Evolutionary conservation across 148 eudicot genomes (phyloP), one percentile per base, ranked within the genome.

Genomic region (Cornus florida): DNA sequence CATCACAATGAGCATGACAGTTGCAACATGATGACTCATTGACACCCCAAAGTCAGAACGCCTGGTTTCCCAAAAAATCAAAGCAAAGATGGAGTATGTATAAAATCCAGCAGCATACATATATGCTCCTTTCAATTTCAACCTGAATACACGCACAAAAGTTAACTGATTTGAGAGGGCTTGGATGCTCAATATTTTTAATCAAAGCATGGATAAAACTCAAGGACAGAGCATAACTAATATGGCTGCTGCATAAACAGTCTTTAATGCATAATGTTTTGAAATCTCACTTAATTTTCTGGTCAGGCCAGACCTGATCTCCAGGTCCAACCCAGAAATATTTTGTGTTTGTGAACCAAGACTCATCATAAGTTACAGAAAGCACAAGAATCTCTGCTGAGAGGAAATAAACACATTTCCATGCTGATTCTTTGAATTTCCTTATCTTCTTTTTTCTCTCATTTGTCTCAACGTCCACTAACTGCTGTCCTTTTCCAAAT

Each of bases 341-440:
- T 78, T 73, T 87, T 6, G 98, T 90, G 65, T 89, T 75, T 50
- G 87, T 90, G 83, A 92, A 92, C 97, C 97, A 94, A 80, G 98
- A 95, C 77, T 94, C 98, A 43, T 43, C 48, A 43, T 43, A 43
- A 43, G 48, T 43, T 43, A 43, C 48, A 43, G 48, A 43, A 9
- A 94, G 84, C 71, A 89, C 93, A 73, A 94, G 82, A 50, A 92
- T 46, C 86, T 94, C 98, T 32, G 97, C 98, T 65, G 98, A 94
- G 76, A 94, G 92, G 84, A 73, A 94, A 84, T 94, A 94, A 39
- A 94, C 72, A 79, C 89, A 92, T 86, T 94, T 94, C 98, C 98
- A 94, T 24, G 98, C 97, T 13, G 98, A 94, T 81, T 94, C 98
- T 86, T 94, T 94, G 85, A 94, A 94, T 86, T 94, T 94, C 70